Evolutionary conservation across 2,329 filamentous ascomycete species (phyloP), one percentile per base, ranked within the genome.

Genomic region (Pseudogymnoascus sp.): DNA sequence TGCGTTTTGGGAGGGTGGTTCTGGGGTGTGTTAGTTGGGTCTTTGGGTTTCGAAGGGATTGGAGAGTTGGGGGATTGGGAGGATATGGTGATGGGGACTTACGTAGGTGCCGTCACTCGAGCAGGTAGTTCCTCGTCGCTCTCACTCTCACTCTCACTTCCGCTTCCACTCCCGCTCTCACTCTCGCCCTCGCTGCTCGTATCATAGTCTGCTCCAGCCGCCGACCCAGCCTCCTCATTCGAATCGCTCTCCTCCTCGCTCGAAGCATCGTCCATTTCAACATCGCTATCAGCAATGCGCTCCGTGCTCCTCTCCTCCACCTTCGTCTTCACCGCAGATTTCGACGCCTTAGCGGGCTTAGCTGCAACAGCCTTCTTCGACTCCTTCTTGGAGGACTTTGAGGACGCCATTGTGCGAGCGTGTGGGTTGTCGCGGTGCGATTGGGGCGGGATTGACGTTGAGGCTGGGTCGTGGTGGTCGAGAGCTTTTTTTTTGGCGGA

Each of bases 51-150:
- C 22, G 16, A 61, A 39, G 4, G 18, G 18, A 14, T 14, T 22
- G 38, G 12, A 12, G 38, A 2, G 47, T 61, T 22, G 67, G 38
- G 41, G 61, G 25, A 54, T 62, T 66, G 57, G 30, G 58, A 22
- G 28, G n/a, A 38, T 34, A 37, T 57, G 34, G 60, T 32, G 41
- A 63, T 62, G 8, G 32, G 22, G 20, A 62, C 50, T 58, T 61
- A 58, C 60, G 20, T 60, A 32, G 61, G n/a, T 20, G 43, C 57
- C 12, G 47, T 39, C n/a, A 57, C 28, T 12, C 32, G 37, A 32
- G 12, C 39, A 30, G 59, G 54, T 37, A 58, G 25, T 18, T 73
- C 73, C 18, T 72, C 72, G 30, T 76, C 74, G 59, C 72, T 75
- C 18, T 71, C 72, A 32, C 62, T 64, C 38, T 63, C 65, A 60